A percentile compares a stretch with the other conserved stretches of the same genome.
Evolutionary conservation across 352 stramenopile species (phyloP).

Genomic region (Bremia lactucae): DNA sequence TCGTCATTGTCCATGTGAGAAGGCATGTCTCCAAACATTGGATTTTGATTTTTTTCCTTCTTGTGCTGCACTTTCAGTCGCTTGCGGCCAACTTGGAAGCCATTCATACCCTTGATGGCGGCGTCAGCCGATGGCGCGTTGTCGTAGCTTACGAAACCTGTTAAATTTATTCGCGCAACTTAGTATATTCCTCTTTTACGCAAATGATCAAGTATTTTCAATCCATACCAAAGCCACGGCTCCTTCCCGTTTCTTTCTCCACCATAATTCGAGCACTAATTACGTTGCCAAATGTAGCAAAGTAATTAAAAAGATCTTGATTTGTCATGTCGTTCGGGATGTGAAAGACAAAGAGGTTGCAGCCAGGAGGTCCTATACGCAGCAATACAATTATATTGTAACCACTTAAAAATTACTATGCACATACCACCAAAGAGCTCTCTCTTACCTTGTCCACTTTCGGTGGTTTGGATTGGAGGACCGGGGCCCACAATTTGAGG

Average conservation of each 20-base stretch:
- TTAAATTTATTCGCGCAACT: too few relatives aligned
- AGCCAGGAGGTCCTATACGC: slow-evolving; percentile 84
- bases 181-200: too few relatives aligned
- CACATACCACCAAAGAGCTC: slow-evolving; percentile 15
- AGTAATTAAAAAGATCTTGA: slow-evolving; percentile 94
- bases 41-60: slow-evolving; percentile 76
- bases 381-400: slow-evolving; percentile 39
- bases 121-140: slow-evolving; percentile 83
- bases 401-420: too few relatives aligned
- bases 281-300: slow-evolving; percentile 91
- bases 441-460: slow-evolving; percentile 73
- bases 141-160: slow-evolving; percentile 95
- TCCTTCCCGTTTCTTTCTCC: slow-evolving; percentile 92
- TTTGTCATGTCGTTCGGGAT: slow-evolving; percentile 97
- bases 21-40: slow-evolving; percentile 60
- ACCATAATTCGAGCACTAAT: slow-evolving; percentile 95
- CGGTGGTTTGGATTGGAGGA: slow-evolving; percentile 82
- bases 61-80: slow-evolving; percentile 94
- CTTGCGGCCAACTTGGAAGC: slow-evolving; percentile 93
- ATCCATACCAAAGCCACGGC: slow-evolving; percentile 85
- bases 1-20: slow-evolving; percentile 40
- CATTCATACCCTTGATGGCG: slow-evolving; percentile 94
- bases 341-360: slow-evolving; percentile 98
- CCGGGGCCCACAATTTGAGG: slow-evolving; percentile 75
- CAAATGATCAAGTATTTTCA: too few relatives aligned